Conservation (phyloP, 495 filamentous ascomycete genomes). For the Glonium stellatum region DNA sequence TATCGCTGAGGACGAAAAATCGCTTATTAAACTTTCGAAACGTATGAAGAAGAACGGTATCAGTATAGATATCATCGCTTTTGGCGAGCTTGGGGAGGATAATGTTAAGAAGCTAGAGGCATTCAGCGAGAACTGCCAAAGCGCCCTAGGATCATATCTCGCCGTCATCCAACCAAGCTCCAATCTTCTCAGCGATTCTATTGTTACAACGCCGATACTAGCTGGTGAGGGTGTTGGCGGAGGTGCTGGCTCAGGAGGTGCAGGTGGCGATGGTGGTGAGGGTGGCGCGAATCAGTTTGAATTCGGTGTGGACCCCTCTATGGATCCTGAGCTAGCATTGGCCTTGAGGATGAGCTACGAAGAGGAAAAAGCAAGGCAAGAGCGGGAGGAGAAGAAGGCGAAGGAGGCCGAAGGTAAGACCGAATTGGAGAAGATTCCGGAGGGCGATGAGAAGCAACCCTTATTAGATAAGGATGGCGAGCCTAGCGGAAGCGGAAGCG, state of each 20-base stretch:
- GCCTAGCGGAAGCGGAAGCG: conserved; percentile 53
- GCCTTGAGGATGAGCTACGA: conserved; percentile 98
- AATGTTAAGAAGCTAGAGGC: conserved; percentile 85
- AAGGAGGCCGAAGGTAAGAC: conserved; percentile 65
- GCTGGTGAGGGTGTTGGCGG: conserved; percentile 59
- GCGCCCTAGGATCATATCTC: conserved; percentile 80
- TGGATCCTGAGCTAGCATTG: conserved; percentile 87
- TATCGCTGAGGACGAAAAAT: conserved; percentile 80
- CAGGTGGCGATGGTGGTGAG: conserved; percentile 48
- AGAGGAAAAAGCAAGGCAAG: conserved; percentile 89
- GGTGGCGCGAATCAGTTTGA: conserved; percentile 49
- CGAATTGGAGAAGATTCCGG: conserved; percentile 70
- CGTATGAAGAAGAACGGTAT: conserved; percentile 98
- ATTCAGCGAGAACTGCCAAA: conserved; percentile 87
- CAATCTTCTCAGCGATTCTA: conserved; percentile 82
- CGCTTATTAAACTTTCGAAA: conserved; percentile 80
- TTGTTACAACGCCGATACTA: conserved; percentile 87
- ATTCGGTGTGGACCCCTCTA: conserved; percentile 71
- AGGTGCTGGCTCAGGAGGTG: conserved; percentile 39
- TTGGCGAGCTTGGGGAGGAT: conserved; percentile 86
- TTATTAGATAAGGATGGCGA: conserved; percentile 61
- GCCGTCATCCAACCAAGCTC: conserved; percentile 86
- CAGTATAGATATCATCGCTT: conserved; percentile 85
- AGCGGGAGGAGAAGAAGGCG: conserved; percentile 70
- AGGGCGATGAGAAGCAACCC: conserved; percentile 65